phyloP scores from a whole-genome alignment of 1,284 basidiomycete species.

The Xerocomus amazonicus region DNA sequence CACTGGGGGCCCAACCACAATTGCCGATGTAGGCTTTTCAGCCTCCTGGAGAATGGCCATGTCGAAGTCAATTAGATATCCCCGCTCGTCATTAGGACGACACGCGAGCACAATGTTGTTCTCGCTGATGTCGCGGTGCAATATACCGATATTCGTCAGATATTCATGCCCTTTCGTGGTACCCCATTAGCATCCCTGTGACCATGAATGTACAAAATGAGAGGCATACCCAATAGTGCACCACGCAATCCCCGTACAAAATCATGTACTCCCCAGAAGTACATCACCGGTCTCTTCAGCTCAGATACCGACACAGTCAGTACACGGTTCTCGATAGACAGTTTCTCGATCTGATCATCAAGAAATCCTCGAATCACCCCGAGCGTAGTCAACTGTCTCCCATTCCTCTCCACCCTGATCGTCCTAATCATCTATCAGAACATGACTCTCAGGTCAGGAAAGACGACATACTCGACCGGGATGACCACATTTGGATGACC shows the following conservation, averaged over 20 bases:
- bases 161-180: conserved; percentile 12
- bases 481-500: conserved; percentile 4
- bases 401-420: background rate
- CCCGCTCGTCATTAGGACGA: conserved; percentile 11
- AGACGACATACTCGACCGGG: background rate
- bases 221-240: conserved; percentile 8
- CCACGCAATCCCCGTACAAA: background rate
- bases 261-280: background rate
- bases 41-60: conserved; percentile 7
- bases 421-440: background rate
- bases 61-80: conserved; percentile 19
- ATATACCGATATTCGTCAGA: conserved; percentile 7
- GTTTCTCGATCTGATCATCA: background rate
- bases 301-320: background rate
- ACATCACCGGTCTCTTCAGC: background rate
- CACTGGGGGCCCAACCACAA: too few species aligned
- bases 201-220: background rate
- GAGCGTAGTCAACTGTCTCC: conserved; percentile 5
- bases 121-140: conserved; percentile 19
- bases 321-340: conserved; percentile 1
- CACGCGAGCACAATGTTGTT: conserved; percentile 16
- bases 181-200: background rate
- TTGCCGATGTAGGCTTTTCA: background rate
- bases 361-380: conserved; percentile 5
- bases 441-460: accelerated